Evolutionary conservation across 345 rosid genomes (phyloP), one percentile per base, ranked within the genome.

Genomic region (Erucastrum elatum): DNA sequence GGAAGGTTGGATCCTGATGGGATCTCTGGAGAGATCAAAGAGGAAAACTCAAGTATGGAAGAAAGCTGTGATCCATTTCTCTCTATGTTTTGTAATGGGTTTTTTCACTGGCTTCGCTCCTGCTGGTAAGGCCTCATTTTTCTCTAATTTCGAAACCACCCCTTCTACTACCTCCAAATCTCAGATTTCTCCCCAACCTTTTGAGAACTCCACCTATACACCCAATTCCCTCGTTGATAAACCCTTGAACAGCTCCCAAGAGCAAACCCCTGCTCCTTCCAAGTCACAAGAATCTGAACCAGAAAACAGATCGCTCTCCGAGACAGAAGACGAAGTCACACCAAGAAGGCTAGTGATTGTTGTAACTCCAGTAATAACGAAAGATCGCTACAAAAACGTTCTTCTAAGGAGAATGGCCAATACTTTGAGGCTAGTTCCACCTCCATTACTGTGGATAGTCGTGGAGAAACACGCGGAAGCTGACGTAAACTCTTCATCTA

Each of bases 101-200:
- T 90, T 90, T 76, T 90, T 92, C 87, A 80, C 87, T 46, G 98
- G 98, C 31, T 88, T 92, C 79, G 98, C 99, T 76, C 98, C 99
- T 31, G 75, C 91, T 8, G 85, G 88, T 17, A 87, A 90, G 60
- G 25, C 82, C 79, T 79, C 94, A 6, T 31, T 82, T 37, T 84
- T 87, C 61, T 72, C 88, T 49, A 68, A 30, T 60, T 74, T 9
- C 2, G 56, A 63, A n/a, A 55, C 51, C 16, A 68, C 17, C 13
- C 39, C 66, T 37, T 67, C 68, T 27, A 33, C 84, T 30, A 41
- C 82, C 33, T 72, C 56, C 7, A 80, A 75, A 64, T 77, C 85
- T 41, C 83, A 78, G 2, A 53, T 71, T 27, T 46, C 81, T 5
- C 84, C 84, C 62, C 80, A 77, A 10, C 80, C 90, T 37, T 46